These are phyloP conservation scores for Oenanthe javanica DNA, from an alignment of 140 eudicot species.

Conservation along the genomic window DNA sequence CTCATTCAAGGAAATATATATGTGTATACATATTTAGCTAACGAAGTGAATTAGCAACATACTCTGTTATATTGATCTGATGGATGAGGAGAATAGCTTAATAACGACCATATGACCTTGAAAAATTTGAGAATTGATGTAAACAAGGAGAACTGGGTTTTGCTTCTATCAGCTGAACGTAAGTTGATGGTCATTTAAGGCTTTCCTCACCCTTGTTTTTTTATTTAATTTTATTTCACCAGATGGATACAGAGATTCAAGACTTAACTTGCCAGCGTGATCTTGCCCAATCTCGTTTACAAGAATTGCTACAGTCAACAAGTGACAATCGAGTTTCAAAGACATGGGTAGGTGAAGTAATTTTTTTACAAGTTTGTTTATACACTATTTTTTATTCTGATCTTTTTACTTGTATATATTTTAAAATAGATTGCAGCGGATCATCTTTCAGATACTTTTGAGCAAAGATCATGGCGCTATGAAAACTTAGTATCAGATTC, in stretches of 20 bases:
- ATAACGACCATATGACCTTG: background rate
- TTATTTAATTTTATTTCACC: background rate
- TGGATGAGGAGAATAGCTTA: background rate
- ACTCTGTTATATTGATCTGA: background rate
- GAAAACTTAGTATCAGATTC: slow-evolving; percentile 41
- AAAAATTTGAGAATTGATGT: background rate
- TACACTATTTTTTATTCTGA: background rate
- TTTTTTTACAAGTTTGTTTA: background rate
- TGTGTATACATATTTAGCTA: too few relatives aligned
- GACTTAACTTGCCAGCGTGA: slow-evolving; percentile 72
- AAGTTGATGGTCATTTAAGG: background rate
- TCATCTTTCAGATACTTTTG: slow-evolving; percentile 16
- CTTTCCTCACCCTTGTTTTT: background rate
- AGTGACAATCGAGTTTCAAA: slow-evolving; percentile 29
- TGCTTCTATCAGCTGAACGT: background rate
- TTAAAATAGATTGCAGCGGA: slow-evolving; percentile 20
- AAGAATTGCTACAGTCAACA: slow-evolving; percentile 37
- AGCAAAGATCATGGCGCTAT: slow-evolving; percentile 32
- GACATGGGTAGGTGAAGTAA: slow-evolving; percentile 29
- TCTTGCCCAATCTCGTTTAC: slow-evolving; percentile 57
- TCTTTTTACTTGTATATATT: slow-evolving; percentile 7
- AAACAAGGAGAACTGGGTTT: background rate
- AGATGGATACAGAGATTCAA: slow-evolving; percentile 69
- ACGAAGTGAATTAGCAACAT: slow-evolving; percentile 7
- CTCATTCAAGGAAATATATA: too few relatives aligned